Percentiles rank a stretch among this genome's conserved stretches.
phyloP scores from a whole-genome alignment of 2,329 filamentous ascomycete species.

The Colletotrichum sp. region DNA sequence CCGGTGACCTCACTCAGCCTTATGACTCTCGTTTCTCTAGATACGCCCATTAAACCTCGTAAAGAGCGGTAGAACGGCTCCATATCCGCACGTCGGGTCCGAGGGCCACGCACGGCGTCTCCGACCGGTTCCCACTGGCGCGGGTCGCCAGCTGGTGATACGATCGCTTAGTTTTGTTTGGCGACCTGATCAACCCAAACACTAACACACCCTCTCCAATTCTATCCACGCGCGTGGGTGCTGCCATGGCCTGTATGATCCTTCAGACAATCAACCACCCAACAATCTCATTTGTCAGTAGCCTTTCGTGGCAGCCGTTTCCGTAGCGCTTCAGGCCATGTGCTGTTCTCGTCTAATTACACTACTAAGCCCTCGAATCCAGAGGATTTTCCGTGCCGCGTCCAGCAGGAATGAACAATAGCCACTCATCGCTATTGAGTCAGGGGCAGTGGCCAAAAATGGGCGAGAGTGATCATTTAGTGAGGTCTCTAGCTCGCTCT shows the following conservation, averaged over 20 bases:
- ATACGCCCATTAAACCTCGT: neutral
- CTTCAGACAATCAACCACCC: neutral
- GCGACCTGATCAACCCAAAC: neutral
- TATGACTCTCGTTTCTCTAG: neutral
- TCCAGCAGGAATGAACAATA: neutral
- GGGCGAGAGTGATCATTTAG: neutral
- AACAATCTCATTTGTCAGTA: neutral
- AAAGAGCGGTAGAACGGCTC: neutral
- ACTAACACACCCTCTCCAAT: neutral
- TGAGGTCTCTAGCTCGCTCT: neutral
- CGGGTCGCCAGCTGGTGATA: neutral
- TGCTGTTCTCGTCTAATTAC: neutral
- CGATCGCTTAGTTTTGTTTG: neutral
- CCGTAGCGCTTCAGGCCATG: neutral
- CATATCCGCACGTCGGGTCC: neutral
- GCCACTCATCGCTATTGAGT: neutral
- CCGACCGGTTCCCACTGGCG: neutral
- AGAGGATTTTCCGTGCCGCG: neutral
- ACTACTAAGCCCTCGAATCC: neutral
- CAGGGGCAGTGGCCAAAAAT: neutral
- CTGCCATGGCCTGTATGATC: neutral
- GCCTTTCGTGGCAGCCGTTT: neutral
- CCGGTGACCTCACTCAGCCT: neutral
- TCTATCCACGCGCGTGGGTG: neutral
- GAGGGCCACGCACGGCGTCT: neutral